Base-by-base conservation (phyloP, 2,329 filamentous ascomycete species). In the Ceratocystis destructans region DNA sequence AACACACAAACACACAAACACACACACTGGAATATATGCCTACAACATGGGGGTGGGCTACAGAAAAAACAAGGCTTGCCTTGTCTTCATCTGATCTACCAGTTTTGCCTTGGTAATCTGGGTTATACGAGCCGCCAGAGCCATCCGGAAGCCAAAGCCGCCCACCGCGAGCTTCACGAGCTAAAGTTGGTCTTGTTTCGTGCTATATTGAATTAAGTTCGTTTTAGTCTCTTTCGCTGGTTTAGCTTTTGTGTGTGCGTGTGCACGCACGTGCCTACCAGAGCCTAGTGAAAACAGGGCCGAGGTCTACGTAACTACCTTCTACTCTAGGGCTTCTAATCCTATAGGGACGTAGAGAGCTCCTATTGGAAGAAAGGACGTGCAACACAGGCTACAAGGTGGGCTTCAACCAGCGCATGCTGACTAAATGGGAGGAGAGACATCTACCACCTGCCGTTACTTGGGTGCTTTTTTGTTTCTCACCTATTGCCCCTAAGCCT, bases 51-150 rank as follows among this genome's bases (percentile, higher is more conserved):
- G 22, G 46, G 46, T 22, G 37, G 37, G 10, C 37, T 12, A 12
- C 37, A 48, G 5, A 48, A 48, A 48, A 48, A 48, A 31, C 53
- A 57, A 57, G 53, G 53, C 53, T 28, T 57, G 22, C 53, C 53
- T 22, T 22, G 46, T 41, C 46, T 57, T 57, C 53, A 57, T 57
- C 53, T 57, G 53, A 57, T 57, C 53, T 57, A 28, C 53, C 53
- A 57, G 28, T n/a, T 57, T 57, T 57, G 53, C 53, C 53, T 57
- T 57, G 53, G 53, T 31, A 28, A 31, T 57, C 17, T 28, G 28
- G 53, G 53, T 31, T 57, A 57, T 57, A 57, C 53, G 53, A 57
- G 53, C 53, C 53, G 50, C 25, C 50, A 57, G 17, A 57, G 22
- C 50, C 50, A 57, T 7, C 25, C 53, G 53, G 53, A 57, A 57